Base-by-base conservation (phyloP, 1,284 basidiomycete species). In the Melampsora larici-populina region DNA sequence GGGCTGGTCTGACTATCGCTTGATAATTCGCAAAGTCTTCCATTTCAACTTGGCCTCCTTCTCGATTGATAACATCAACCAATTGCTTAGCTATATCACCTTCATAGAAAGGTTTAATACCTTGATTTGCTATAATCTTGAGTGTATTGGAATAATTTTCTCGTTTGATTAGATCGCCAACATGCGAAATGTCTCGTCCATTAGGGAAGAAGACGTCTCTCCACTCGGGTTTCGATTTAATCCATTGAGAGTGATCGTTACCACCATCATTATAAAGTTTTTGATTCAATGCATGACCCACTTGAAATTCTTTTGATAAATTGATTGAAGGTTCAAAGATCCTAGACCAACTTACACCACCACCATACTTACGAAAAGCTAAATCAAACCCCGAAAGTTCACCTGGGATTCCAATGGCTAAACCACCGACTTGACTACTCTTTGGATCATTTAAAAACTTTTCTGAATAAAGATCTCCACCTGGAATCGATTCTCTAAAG, bases 401-500 rank as follows among this genome's bases (percentile, higher is more conserved):
- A 2, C 93, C 92, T 0, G 95, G 94, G 0, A 96, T 90, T 36
- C 88, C 94, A 24, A 94, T 88, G 9, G 92, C 84, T 29, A 97
- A 85, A 2, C 95, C 94, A 9, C 95, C 94, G 78, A 88, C 88
- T 78, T 83, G 86, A 21, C 91, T 87, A 2, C 87, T 85, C 0
- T 82, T 80, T 0, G 89, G 87, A 70, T 88, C 85, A 81, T 82
- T 83, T 18, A 79, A 69, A 81, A 89, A 97, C 93, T 97, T 97
- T 11, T 89, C 89, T 67, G 86, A 84, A 81, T 90, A 90, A 62
- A 36, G 67, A 2, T 92, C 86, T 60, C 88, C 84, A 0, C 87
- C 87, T 0, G 95, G 93, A 0, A 91, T 92, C 0, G 89, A 90
- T 84, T 97, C 95, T 64, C 95, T 88, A 83, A 94, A 97, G 85